Percentiles rank a stretch among this genome's conserved stretches.
Conservation (phyloP, 495 filamentous ascomycete species). For the Neurospora pannonica region DNA sequence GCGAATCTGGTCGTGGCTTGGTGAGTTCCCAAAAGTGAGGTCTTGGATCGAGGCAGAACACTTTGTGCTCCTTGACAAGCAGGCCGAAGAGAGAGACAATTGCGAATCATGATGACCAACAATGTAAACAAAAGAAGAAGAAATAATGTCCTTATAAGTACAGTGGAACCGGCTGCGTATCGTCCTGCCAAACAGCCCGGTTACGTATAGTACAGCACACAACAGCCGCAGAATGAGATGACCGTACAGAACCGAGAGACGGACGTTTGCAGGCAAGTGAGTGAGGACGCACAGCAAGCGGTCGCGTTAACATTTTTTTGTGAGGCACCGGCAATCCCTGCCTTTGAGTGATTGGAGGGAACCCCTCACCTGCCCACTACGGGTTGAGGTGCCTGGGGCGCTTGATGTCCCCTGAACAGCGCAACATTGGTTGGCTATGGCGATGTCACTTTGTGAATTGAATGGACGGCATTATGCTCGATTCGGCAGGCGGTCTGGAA, state of each 20-base stretch:
- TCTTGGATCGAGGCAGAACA: constrained; percentile 6
- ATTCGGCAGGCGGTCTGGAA: constrained; percentile 11
- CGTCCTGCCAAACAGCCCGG: neutral
- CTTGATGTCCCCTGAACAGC: neutral
- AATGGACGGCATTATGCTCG: neutral
- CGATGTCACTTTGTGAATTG: neutral
- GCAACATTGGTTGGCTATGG: neutral
- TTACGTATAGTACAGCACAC: constrained; percentile 13
- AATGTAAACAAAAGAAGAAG: neutral
- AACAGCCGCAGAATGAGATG: neutral
- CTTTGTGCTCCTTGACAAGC: constrained; percentile 17
- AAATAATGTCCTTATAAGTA: constrained; percentile 1
- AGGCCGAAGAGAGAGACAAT: constrained; percentile 10
- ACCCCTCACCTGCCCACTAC: constrained; percentile 1
- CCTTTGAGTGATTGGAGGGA: neutral
- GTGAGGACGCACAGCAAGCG: neutral
- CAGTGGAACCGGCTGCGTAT: neutral
- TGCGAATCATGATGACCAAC: constrained; percentile 17
- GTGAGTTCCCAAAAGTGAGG: neutral
- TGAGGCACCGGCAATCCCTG: constrained; percentile 1
- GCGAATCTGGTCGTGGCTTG: neutral
- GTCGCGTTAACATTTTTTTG: neutral
- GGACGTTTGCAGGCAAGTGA: neutral
- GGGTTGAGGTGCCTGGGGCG: neutral
- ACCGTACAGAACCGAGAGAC: neutral